Percentiles rank a stretch among this genome's conserved stretches.
Conservation (phyloP, 2,329 filamentous ascomycete genomes). For the Botrytis medusae region DNA sequence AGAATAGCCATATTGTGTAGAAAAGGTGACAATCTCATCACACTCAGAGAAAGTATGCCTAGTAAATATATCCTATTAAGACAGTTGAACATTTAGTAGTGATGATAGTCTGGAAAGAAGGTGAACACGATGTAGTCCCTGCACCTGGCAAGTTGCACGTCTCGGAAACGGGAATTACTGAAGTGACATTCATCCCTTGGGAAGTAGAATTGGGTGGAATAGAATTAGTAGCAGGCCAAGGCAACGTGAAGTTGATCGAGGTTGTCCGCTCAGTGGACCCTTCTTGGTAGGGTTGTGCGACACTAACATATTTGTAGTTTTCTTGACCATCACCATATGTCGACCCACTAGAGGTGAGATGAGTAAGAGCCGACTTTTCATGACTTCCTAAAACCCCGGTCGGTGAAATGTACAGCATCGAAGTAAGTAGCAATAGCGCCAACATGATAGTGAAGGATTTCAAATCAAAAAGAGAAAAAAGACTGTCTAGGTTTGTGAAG, state of each 20-base stretch:
- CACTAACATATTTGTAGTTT: background rate
- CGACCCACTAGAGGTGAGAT: background rate
- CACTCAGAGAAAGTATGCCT: slow-evolving; percentile 33
- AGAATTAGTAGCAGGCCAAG: slow-evolving; percentile 21
- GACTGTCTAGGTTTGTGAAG: slow-evolving; percentile 11
- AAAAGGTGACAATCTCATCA: slow-evolving; percentile 34
- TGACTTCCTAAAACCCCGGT: background rate
- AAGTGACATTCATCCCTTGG: slow-evolving; percentile 30
- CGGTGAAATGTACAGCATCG: slow-evolving; percentile 5
- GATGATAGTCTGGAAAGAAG: slow-evolving; percentile 25
- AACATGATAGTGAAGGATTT: background rate
- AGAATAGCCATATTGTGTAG: slow-evolving; percentile 30
- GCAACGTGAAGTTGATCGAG: slow-evolving; percentile 23
- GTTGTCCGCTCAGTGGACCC: background rate
- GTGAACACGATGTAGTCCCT: slow-evolving; percentile 29
- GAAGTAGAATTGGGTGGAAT: slow-evolving; percentile 23
- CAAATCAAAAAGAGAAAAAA: background rate
- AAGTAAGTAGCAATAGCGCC: background rate
- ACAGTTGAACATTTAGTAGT: slow-evolving; percentile 32
- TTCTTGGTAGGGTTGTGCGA: background rate
- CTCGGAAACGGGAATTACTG: slow-evolving; percentile 30
- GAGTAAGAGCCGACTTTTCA: background rate
- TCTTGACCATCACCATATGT: background rate
- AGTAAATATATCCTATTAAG: slow-evolving; percentile 31
- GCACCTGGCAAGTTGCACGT: slow-evolving; percentile 28